phyloP scores from a whole-genome alignment of 192 early-diverging fungal species.

The Dissophora globulifera region DNA sequence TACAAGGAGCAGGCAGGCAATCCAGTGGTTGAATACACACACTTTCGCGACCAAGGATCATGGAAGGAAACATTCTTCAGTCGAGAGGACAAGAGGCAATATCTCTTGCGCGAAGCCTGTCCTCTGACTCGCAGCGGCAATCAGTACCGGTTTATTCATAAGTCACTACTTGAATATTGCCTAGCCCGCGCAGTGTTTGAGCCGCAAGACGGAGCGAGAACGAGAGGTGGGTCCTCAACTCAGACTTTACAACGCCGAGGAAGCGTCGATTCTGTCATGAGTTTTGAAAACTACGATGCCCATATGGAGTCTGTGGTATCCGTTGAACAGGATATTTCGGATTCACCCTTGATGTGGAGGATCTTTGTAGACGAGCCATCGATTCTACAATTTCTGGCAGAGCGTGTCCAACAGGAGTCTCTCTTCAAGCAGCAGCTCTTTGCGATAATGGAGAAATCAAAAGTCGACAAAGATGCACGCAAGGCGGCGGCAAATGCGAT shows the following conservation, averaged over 20 bases:
- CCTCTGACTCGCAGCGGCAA: not conserved
- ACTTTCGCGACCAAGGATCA: not conserved
- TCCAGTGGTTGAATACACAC: not conserved
- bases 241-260: not conserved
- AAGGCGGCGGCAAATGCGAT: conserved; percentile 3
- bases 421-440: not conserved
- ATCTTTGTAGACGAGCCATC: not conserved
- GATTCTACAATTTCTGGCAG: not conserved
- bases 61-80: conserved; percentile 6
- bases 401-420: not conserved
- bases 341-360: not conserved
- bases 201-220: not conserved
- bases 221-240: too few species aligned
- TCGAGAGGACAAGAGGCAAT: too few species aligned
- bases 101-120: not conserved
- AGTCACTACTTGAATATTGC: not conserved
- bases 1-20: not conserved
- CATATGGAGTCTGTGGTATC: not conserved
- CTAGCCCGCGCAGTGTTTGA: not conserved
- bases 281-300: not conserved
- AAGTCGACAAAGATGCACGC: not conserved
- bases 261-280: not conserved
- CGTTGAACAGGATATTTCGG: not conserved
- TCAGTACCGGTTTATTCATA: conserved; percentile 6
- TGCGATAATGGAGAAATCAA: not conserved